Percentiles rank a stretch among this genome's conserved stretches.
Conservation (phyloP, 75 land plant species). For the Larix kaempferi region DNA sequence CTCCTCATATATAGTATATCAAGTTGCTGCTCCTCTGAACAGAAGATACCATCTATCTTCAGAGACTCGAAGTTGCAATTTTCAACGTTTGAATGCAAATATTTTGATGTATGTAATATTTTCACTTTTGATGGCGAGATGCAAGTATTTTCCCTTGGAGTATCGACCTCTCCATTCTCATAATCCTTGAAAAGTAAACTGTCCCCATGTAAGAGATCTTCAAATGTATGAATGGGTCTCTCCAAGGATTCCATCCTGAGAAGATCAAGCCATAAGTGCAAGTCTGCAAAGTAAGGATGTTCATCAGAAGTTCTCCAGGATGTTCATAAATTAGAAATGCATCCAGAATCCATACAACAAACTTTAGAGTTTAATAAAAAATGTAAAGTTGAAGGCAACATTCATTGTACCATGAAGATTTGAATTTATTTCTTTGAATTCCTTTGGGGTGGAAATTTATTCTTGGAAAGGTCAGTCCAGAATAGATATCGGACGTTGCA, state of each 20-base stretch:
- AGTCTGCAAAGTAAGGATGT: no score
- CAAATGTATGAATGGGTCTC: neutral
- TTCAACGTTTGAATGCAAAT: neutral
- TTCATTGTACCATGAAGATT: neutral
- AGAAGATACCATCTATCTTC: neutral
- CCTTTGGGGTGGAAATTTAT: conserved; percentile 10
- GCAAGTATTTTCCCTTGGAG: neutral
- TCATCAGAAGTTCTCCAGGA: no score
- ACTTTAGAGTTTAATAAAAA: no score
- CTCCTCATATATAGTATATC: conserved; percentile 43
- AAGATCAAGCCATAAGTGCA: no score
- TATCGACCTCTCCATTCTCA: conserved; percentile 39
- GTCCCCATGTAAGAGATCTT: neutral
- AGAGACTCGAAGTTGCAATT: neutral
- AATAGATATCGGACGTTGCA: conserved; percentile 54
- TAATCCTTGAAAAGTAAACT: neutral
- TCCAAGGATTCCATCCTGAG: neutral
- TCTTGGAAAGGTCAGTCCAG: conserved; percentile 47
- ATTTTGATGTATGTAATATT: conserved; percentile 3
- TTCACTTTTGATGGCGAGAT: conserved; percentile 11
- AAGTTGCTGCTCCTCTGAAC: conserved; percentile 29
- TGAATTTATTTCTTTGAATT: conserved; percentile 4
- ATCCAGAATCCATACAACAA: neutral
- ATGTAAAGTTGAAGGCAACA: no score
- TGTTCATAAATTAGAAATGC: no score